A percentile compares a stretch with the other conserved stretches of the same genome.
Evolutionary conservation across 179 eudicot species (phyloP).

Genomic region (Dionaea muscipula): DNA sequence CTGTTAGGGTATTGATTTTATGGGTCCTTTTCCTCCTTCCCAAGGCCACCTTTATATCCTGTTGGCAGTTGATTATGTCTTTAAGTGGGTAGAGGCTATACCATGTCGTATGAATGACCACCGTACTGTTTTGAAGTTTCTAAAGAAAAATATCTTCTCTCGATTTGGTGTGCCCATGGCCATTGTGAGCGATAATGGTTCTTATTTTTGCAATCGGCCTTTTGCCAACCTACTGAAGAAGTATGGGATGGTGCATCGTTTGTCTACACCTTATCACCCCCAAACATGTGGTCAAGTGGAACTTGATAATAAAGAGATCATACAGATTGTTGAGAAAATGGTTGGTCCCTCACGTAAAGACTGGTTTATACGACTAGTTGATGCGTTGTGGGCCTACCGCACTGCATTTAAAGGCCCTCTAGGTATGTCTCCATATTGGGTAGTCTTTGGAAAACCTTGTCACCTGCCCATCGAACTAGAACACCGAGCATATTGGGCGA

Average conservation of each 20-base stretch:
- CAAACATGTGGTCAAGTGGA: slow-evolving; percentile 6
- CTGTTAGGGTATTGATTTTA: background rate
- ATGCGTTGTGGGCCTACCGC: slow-evolving; percentile 8
- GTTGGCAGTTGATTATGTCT: background rate
- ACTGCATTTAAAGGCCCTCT: slow-evolving; percentile 1
- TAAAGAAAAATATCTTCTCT: background rate
- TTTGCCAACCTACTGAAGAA: background rate
- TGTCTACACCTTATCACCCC: background rate
- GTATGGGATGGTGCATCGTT: background rate
- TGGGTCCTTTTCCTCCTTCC: slow-evolving; percentile 9
- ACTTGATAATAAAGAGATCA: slow-evolving; percentile 1
- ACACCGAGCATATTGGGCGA: background rate
- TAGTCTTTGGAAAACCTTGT: slow-evolving; percentile 1
- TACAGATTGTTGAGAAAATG: slow-evolving; percentile 1
- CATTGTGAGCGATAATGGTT: background rate
- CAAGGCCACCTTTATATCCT: too few species aligned
- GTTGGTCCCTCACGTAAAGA: slow-evolving; percentile 1
- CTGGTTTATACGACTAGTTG: background rate
- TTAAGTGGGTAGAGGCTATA: background rate
- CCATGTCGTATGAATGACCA: background rate
- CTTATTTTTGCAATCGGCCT: background rate
- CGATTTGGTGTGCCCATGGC: background rate
- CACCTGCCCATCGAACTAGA: background rate
- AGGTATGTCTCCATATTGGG: slow-evolving; percentile 1
- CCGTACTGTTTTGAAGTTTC: background rate